Evolutionary conservation across 345 rosid species (phyloP).

Genomic region (Murraya paniculata): DNA sequence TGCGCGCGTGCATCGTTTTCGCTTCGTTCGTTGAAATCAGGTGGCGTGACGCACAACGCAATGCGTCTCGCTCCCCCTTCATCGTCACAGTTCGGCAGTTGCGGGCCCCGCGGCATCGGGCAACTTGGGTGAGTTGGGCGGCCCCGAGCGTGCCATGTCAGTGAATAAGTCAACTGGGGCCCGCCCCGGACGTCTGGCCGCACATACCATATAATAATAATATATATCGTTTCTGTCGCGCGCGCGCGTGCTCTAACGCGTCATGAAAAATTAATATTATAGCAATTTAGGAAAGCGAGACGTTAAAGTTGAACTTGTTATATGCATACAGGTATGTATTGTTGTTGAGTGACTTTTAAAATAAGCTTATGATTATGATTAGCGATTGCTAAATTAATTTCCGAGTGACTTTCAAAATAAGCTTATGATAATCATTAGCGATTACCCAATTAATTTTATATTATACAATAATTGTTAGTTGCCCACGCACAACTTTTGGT

Average conservation of each 20-base stretch:
- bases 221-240: too few species aligned
- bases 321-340: too few species aligned
- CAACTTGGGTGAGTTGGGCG: neutral
- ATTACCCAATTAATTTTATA: neutral
- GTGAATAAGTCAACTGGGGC: neutral
- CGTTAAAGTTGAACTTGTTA: neutral
- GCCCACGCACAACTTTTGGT: neutral
- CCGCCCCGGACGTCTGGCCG: neutral
- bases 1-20: too few species aligned
- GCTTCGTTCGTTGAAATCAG: neutral
- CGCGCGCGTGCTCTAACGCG: neutral
- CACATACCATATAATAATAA: neutral
- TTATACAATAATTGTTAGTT: neutral
- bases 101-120: neutral
- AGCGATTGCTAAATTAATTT: too few species aligned
- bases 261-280: neutral
- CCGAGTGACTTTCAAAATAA: neutral
- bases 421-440: neutral
- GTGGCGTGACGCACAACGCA: neutral
- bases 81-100: neutral
- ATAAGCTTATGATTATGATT: neutral
- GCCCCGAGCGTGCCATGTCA: neutral
- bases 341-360: neutral
- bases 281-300: neutral
- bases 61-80: neutral